Conservation (phyloP, 75 land plant species). For the Cryptomeria japonica region DNA sequence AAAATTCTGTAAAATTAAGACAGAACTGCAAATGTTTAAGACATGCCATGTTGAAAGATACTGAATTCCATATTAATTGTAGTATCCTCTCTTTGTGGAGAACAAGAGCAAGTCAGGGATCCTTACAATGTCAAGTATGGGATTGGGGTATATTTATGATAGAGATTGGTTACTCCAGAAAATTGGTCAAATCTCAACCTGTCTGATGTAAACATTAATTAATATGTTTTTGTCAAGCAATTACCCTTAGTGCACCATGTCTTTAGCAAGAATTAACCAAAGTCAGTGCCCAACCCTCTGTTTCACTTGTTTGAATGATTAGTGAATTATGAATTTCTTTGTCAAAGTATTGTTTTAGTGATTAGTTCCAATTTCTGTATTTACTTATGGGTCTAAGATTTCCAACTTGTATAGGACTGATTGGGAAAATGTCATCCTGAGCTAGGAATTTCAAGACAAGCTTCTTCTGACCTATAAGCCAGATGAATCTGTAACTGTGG, state of each 20-base stretch:
- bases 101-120: background rate
- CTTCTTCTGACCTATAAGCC: slow-evolving; percentile 25
- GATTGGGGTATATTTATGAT: background rate
- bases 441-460: slow-evolving; percentile 48
- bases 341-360: background rate
- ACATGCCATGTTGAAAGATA: background rate
- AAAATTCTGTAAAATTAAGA: background rate
- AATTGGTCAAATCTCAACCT: background rate
- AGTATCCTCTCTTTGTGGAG: background rate
- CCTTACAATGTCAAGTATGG: background rate
- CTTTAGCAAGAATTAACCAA: background rate
- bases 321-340: background rate
- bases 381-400: background rate
- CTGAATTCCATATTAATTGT: background rate
- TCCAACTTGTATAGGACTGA: background rate
- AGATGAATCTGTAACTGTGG: slow-evolving; percentile 26
- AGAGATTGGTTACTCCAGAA: background rate
- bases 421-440: background rate
- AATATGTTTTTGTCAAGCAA: background rate
- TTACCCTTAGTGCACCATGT: background rate
- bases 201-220: background rate
- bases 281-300: background rate
- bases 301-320: background rate
- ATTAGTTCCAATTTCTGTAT: background rate
- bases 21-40: background rate